Percentiles rank a stretch among this genome's conserved stretches.
These are phyloP conservation scores for Aureoboletus auriporus DNA, from an alignment of 768 basidiomycete genomes.

Conservation along the genomic window DNA sequence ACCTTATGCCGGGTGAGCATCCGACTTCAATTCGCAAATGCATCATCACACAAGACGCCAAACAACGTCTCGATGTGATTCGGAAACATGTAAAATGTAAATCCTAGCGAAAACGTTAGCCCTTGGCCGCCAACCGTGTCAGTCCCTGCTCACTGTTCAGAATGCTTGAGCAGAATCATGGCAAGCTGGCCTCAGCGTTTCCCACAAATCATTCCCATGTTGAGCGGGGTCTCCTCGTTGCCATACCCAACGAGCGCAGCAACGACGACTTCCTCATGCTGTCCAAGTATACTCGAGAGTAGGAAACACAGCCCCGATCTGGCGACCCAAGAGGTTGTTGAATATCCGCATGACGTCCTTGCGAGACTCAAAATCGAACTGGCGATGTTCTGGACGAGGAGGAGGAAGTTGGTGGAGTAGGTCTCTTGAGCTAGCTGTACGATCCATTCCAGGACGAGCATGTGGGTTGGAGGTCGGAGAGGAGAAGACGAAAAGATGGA, in stretches of 20 bases:
- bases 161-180: conserved; percentile 78
- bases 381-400: conserved; percentile 76
- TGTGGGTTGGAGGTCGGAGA: neutral
- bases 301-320: conserved; percentile 93
- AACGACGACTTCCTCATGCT: conserved; percentile 74
- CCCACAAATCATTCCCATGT: conserved; percentile 96
- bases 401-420: conserved; percentile 83
- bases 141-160: conserved; percentile 51
- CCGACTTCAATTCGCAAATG: conserved; percentile 95
- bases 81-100: conserved; percentile 84
- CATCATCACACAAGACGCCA: conserved; percentile 97
- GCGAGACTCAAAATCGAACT: conserved; percentile 92
- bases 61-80: conserved; percentile 98
- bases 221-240: conserved; percentile 94
- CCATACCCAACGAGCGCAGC: conserved; percentile 87
- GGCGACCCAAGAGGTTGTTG: conserved; percentile 84
- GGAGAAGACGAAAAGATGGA: conserved; percentile 30
- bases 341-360: conserved; percentile 84
- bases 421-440: conserved; percentile 96
- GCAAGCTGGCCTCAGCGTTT: conserved; percentile 90
- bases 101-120: conserved; percentile 35
- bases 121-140: too few species aligned
- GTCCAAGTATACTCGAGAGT: conserved; percentile 90
- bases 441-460: conserved; percentile 78
- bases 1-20: conserved; percentile 98